Base-by-base conservation (phyloP, 2,329 filamentous ascomycete species). In the Epichloe typhina region DNA sequence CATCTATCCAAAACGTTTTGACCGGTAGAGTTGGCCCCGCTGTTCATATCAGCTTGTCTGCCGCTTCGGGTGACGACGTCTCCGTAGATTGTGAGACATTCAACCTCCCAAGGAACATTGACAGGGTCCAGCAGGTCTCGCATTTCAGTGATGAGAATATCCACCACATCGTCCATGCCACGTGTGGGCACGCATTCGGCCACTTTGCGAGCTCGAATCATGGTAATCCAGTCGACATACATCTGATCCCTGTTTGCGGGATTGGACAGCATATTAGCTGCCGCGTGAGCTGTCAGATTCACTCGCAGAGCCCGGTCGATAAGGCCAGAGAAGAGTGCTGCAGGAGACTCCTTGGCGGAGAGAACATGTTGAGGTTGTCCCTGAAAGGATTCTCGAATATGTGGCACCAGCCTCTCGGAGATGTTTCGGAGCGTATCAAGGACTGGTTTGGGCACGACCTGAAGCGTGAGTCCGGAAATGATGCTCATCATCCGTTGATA, bases 401-500 rank as follows among this genome's bases (percentile, higher is more conserved):
- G 89, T 31, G 75, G 67, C 49, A 94, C 86, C 11, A 98, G 75
- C 43, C 79, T 80, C 59, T 88, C 83, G 1, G 89, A 90, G 52
- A 98, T 94, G 57, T 83, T 91, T 57, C 87, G 82, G 35, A 98
- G 77, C 2, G 90, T 89, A 60, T 90, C 87, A 53, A 96, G 74
- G 6, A 97, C 90, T 3, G 84, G 78, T 52, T 90, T 87, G 1
- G 93, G 93, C 4, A 95, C 84, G 13, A 95, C 90, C 64, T 97
- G 90, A 7, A 96, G 76, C 4, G 88, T 93, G 40, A 97, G 74
- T n/a, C 84, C 82, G 1, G 87, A 86, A 40, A 97, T 82, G 54
- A 96, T 94, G 50, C 84, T 83, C 70, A 96, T 89, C 86, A 97
- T 95, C 58, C 90, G 89, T 65, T 97, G 89, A 64, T 98, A 98